Evolutionary conservation across 129 eudicot genomes (phyloP).

Genomic region (Lonicera japonica): DNA sequence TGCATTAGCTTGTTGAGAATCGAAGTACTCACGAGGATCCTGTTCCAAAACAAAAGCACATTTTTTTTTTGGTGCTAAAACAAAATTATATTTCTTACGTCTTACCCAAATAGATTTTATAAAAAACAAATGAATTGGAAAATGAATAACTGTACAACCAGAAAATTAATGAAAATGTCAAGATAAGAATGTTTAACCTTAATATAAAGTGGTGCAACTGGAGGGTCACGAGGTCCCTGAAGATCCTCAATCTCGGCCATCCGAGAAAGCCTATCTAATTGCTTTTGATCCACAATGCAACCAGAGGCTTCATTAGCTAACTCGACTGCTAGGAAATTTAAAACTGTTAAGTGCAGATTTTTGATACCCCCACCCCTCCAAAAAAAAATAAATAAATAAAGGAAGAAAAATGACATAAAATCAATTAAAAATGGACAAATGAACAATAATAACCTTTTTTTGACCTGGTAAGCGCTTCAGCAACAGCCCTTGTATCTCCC

Average conservation of each 20-base stretch:
- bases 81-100: too few relatives aligned
- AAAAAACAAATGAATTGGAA: too few relatives aligned
- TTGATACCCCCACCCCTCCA: too few relatives aligned
- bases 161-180: too few relatives aligned
- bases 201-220: constrained; percentile 83
- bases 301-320: constrained; percentile 64
- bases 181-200: constrained; percentile 42
- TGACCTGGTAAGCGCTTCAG: constrained; percentile 86
- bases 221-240: constrained; percentile 91
- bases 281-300: constrained; percentile 40
- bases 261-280: constrained; percentile 49
- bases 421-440: not conserved
- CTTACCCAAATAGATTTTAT: too few relatives aligned
- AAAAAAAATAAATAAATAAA: not conserved
- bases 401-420: too few relatives aligned
- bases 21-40: constrained; percentile 99
- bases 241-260: constrained; percentile 96
- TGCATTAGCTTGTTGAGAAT: constrained; percentile 88
- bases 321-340: constrained; percentile 45
- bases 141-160: too few relatives aligned
- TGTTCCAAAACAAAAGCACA: constrained; percentile 27
- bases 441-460: constrained; percentile 44
- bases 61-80: too few relatives aligned
- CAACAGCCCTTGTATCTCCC: constrained; percentile 77
- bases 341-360: too few relatives aligned